Conservation (phyloP, 371 early-diverging fungal genomes). For the Mucor sp. region DNA sequence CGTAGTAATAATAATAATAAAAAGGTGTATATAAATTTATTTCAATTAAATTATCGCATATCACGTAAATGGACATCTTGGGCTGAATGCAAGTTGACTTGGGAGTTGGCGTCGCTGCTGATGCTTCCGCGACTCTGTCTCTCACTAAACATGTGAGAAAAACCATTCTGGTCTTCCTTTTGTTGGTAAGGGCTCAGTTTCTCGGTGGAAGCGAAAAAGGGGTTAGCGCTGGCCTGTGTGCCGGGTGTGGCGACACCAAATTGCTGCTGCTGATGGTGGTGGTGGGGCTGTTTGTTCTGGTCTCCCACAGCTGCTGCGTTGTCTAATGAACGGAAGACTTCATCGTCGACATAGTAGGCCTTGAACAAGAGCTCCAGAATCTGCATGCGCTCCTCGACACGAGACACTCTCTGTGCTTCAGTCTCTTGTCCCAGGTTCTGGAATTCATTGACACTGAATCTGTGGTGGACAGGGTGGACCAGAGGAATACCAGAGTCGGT, state of each 20-base stretch:
- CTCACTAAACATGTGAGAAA: slow-evolving; percentile 50
- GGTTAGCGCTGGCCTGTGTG: slow-evolving; percentile 8
- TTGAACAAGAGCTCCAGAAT: slow-evolving; percentile 35
- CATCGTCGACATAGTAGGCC: slow-evolving; percentile 43
- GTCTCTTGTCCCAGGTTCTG: slow-evolving; percentile 28
- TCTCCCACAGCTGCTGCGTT: slow-evolving; percentile 6
- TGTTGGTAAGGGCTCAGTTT: slow-evolving; percentile 18
- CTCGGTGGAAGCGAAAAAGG: slow-evolving; percentile 22
- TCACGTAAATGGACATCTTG: slow-evolving; percentile 34
- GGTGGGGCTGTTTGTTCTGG: background rate
- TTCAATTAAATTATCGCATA: slow-evolving; percentile 26
- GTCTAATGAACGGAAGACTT: slow-evolving; percentile 49
- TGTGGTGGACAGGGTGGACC: slow-evolving; percentile 48
- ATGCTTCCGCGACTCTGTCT: slow-evolving; percentile 44
- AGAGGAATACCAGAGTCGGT: slow-evolving; percentile 47
- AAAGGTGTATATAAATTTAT: background rate
- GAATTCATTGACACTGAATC: slow-evolving; percentile 40
- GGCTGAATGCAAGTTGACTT: slow-evolving; percentile 27
- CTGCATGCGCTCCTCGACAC: slow-evolving; percentile 42
- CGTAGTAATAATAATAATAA: background rate
- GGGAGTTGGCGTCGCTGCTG: slow-evolving; percentile 35
- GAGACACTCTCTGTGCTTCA: slow-evolving; percentile 32
- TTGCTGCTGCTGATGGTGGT: background rate
- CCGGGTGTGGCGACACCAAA: slow-evolving; percentile 1
- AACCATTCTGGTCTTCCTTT: slow-evolving; percentile 28